A percentile compares a stretch with the other conserved stretches of the same genome.
Conservation (phyloP, 1,284 basidiomycete genomes). For the Tilletia walkeri region DNA sequence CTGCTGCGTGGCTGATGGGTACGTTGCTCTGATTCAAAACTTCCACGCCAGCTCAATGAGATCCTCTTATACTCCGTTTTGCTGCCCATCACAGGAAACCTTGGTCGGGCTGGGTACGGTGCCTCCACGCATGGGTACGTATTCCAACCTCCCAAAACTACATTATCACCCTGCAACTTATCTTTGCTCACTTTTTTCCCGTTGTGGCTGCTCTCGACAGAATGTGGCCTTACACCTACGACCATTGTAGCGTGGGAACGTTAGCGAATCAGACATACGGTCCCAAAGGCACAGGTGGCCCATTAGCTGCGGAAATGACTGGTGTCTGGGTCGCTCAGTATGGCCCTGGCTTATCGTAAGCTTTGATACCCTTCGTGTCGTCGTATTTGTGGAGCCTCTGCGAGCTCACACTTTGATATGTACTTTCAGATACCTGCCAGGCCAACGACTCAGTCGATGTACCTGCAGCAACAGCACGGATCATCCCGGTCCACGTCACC, state of each 20-base stretch:
- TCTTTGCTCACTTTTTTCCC: too few relatives aligned
- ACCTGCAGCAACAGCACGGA: slow-evolving; percentile 71
- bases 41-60: not conserved
- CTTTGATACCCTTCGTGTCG: not conserved
- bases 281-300: slow-evolving; percentile 30
- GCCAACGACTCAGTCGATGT: slow-evolving; percentile 69
- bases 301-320: slow-evolving; percentile 43
- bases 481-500: slow-evolving; percentile 73
- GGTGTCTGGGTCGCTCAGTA: slow-evolving; percentile 42
- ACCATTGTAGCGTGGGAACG: slow-evolving; percentile 75
- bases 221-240: slow-evolving; percentile 70
- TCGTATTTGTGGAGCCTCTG: slow-evolving; percentile 10
- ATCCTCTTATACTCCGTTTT: slow-evolving; percentile 61
- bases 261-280: slow-evolving; percentile 62
- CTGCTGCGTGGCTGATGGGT: slow-evolving; percentile 50
- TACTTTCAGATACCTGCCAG: slow-evolving; percentile 63
- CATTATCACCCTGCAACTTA: not conserved
- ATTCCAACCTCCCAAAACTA: not conserved
- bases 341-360: slow-evolving; percentile 31
- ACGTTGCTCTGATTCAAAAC: not conserved
- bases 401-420: slow-evolving; percentile 2
- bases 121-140: slow-evolving; percentile 60
- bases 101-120: slow-evolving; percentile 53
- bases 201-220: slow-evolving; percentile 23
- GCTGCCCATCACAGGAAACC: slow-evolving; percentile 60